Evolutionary conservation across 1,284 basidiomycete genomes (phyloP).

Genomic region (Bjerkandera adusta): DNA sequence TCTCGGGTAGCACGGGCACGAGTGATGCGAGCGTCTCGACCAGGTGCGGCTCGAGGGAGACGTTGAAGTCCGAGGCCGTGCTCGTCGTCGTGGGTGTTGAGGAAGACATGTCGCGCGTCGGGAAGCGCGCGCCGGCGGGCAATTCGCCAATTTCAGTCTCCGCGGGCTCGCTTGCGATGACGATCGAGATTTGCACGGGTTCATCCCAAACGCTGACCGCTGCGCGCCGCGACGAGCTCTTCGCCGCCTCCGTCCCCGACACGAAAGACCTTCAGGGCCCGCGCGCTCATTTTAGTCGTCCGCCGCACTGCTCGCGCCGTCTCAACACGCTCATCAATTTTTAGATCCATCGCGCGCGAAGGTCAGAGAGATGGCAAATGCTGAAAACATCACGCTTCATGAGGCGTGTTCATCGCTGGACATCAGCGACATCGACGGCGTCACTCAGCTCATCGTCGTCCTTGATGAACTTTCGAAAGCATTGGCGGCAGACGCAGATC

Average conservation of each 20-base stretch:
- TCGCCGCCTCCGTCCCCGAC: no score
- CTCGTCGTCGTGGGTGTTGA: slow-evolving; percentile 12
- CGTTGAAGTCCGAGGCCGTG: slow-evolving; percentile 37
- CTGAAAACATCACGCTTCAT: slow-evolving; percentile 10
- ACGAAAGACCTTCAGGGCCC: no score
- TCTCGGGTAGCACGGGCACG: slow-evolving; percentile 40
- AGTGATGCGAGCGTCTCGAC: slow-evolving; percentile 45
- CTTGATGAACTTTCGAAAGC: slow-evolving; percentile 45
- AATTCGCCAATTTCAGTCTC: not conserved
- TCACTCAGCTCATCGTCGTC: slow-evolving; percentile 26
- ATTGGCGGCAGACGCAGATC: slow-evolving; percentile 41
- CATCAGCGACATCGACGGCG: slow-evolving; percentile 8
- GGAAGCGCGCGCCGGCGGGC: no score
- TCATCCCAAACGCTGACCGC: not conserved
- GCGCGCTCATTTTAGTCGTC: no score
- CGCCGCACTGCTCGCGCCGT: no score
- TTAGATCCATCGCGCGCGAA: no score
- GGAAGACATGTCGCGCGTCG: not conserved
- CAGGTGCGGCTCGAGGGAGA: slow-evolving; percentile 71
- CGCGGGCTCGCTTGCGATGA: slow-evolving; percentile 2
- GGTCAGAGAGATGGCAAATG: no score
- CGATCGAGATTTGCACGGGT: not conserved
- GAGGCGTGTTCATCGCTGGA: slow-evolving; percentile 12
- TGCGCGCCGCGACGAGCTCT: slow-evolving; percentile 1
- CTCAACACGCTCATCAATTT: no score